Base-by-base conservation (phyloP, 768 basidiomycete species). In the Ramaria rubella region DNA sequence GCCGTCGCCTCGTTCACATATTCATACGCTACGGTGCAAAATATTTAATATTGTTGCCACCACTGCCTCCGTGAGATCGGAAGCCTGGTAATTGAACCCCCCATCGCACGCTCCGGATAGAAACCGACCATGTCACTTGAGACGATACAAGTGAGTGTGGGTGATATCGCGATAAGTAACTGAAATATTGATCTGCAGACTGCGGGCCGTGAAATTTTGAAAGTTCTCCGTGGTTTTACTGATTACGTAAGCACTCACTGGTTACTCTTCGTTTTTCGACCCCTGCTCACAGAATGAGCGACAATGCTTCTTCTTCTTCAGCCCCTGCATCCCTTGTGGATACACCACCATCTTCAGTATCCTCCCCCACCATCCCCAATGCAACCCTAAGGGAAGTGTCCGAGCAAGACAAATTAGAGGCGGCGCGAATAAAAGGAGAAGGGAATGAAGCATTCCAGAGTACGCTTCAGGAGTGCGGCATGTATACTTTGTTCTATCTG, bases 361-460 rank as follows among this genome's bases (percentile, higher is more conserved):
- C 44, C 23, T 46, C 44, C 9, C 44, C 44, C 33, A 15, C 17
- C 19, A 17, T 51, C 8, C 30, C 29, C 11, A 34, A 31, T 9
- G 30, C 31, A 21, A 36, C 49, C 26, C 65, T 86, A 44, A 71
- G 70, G 58, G 78, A 80, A 59, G 78, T 92, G 49, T 81, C 90
- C 0, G 86, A 88, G 34, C 78, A 84, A 59, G 86, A 89, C 61
- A 83, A 75, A 64, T 77, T 76, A 33, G 78, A 81, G 63, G 90
- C 94, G 1, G 70, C 78, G 5, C 76, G 76, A 62, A 68, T 96
- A 57, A 99, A 98, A 71, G 80, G 76, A 6, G 78, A 86, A 59
- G 96, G 94, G 9, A 98, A 98, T 75, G 84, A 85, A 64, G 87
- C 91, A 4, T 99, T 97, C 64, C 71, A 75, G 46, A 74, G 90